Evolutionary conservation across 2,329 filamentous ascomycete species (phyloP).

Genomic region (Westerdykella sp.): DNA sequence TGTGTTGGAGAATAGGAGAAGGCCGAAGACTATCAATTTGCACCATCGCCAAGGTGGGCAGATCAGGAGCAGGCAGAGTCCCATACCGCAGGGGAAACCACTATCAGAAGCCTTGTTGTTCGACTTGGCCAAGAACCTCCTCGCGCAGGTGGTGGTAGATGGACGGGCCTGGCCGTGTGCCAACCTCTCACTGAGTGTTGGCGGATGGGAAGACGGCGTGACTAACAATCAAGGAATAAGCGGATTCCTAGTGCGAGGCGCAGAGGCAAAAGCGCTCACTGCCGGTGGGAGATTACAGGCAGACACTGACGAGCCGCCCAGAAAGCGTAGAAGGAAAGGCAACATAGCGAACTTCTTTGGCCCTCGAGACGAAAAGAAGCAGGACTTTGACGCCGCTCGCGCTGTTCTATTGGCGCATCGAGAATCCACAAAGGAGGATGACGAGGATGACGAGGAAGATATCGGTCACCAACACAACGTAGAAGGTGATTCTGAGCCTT

Average conservation of each 20-base stretch:
- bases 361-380: conserved; percentile 23
- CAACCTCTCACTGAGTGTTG: conserved; percentile 82
- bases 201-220: conserved; percentile 86
- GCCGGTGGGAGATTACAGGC: conserved; percentile 9
- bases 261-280: conserved; percentile 47
- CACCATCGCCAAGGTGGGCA: conserved; percentile 72
- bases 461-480: not conserved
- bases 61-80: conserved; percentile 65
- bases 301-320: conserved; percentile 16
- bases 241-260: conserved; percentile 68
- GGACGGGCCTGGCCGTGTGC: conserved; percentile 82
- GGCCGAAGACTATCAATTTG: conserved; percentile 78
- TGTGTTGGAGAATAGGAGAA: conserved; percentile 75
- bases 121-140: conserved; percentile 66
- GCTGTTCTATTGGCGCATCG: conserved; percentile 24
- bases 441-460: conserved; percentile 14
- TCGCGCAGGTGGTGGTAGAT: conserved; percentile 71
- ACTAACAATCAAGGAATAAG: conserved; percentile 81
- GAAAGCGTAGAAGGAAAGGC: conserved; percentile 29
- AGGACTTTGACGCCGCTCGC: conserved; percentile 30
- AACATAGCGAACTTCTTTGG: conserved; percentile 36
- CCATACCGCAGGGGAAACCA: conserved; percentile 68
- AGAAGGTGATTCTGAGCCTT: not conserved
- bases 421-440: conserved; percentile 20
- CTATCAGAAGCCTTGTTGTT: conserved; percentile 69